Percentiles rank a stretch among this genome's conserved stretches.
Conservation (phyloP, 257 asterid species). For the Marsdenia floribunda region DNA sequence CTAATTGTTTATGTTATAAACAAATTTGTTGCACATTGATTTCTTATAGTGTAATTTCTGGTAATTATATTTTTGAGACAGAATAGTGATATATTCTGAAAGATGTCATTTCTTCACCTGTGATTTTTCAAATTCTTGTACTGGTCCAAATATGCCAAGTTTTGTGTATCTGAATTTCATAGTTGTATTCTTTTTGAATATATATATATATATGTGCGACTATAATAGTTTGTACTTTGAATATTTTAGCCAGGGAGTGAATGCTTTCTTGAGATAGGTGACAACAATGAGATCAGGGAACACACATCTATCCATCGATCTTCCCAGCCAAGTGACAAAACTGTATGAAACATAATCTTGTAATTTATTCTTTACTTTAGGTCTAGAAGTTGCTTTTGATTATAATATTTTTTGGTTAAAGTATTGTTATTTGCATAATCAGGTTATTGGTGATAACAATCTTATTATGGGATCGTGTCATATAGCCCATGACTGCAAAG, state of each 20-base stretch:
- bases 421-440: slow-evolving; percentile 20
- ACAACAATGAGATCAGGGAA: slow-evolving; percentile 87
- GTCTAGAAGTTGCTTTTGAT: neutral
- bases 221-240: slow-evolving; percentile 20
- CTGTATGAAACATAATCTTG: slow-evolving; percentile 42
- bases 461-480: slow-evolving; percentile 97
- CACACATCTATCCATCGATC: slow-evolving; percentile 85
- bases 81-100: neutral
- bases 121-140: neutral
- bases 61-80: neutral
- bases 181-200: neutral
- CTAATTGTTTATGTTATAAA: neutral
- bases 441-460: slow-evolving; percentile 84
- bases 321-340: slow-evolving; percentile 63
- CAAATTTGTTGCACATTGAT: neutral
- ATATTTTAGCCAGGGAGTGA: slow-evolving; percentile 69
- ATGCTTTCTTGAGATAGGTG: slow-evolving; percentile 90
- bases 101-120: neutral
- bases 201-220: neutral
- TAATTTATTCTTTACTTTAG: slow-evolving; percentile 9
- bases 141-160: neutral
- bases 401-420: neutral
- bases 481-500: slow-evolving; percentile 95
- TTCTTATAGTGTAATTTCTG: neutral
- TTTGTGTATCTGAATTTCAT: neutral